These are phyloP conservation scores for Cyberlindnera xylosilytica DNA, from an alignment of 805 yeast genomes.

Conservation along the genomic window DNA sequence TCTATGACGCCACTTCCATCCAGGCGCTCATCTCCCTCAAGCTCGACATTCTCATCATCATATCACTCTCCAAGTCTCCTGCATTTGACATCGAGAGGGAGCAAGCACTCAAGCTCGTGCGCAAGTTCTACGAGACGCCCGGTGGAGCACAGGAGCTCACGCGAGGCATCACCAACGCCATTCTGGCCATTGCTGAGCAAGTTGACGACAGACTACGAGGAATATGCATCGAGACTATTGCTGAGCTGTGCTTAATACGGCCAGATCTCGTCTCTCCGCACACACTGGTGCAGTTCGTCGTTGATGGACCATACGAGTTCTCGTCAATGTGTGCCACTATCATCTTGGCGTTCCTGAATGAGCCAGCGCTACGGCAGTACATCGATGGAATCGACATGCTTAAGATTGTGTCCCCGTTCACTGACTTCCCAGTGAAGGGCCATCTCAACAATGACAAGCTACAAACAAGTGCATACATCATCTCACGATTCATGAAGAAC, in stretches of 20 bases:
- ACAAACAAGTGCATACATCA: constrained; percentile 55
- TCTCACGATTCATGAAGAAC: constrained; percentile 60
- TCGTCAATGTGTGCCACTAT: constrained; percentile 43
- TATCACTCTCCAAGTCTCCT: constrained; percentile 59
- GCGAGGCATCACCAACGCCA: constrained; percentile 61
- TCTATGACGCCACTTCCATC: constrained; percentile 53
- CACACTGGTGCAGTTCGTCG: constrained; percentile 41
- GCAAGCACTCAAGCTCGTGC: constrained; percentile 70
- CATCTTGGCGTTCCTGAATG: constrained; percentile 54
- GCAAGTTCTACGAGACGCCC: constrained; percentile 55
- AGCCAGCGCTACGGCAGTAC: constrained; percentile 48
- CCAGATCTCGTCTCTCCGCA: constrained; percentile 42
- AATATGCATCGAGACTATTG: constrained; percentile 50
- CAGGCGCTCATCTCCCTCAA: constrained; percentile 49
- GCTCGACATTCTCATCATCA: constrained; percentile 60
- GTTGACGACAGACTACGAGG: constrained; percentile 47
- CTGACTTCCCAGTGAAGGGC: constrained; percentile 52
- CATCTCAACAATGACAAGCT: constrained; percentile 51
- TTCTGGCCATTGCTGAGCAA: constrained; percentile 61
- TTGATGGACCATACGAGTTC: constrained; percentile 51
- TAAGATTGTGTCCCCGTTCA: constrained; percentile 63
- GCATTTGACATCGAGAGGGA: constrained; percentile 60
- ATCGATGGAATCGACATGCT: constrained; percentile 61
- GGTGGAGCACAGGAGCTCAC: constrained; percentile 52
- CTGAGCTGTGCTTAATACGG: constrained; percentile 45